Base-by-base conservation (phyloP, 2,329 filamentous ascomycete species). In the Monascus ruber region DNA sequence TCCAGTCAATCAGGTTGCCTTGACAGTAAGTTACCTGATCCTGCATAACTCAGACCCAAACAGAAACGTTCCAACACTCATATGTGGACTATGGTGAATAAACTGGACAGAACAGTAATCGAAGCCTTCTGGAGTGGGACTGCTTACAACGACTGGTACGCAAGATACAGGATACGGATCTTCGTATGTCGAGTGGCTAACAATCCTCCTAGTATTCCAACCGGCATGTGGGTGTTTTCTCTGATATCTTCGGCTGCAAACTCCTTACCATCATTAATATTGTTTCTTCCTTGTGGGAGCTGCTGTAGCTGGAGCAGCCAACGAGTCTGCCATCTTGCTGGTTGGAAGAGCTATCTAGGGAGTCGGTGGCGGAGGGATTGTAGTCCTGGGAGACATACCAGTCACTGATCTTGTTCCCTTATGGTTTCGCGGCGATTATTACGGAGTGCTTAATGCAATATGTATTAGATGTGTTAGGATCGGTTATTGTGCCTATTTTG, bases 101-200 rank as follows among this genome's bases (percentile, higher is more conserved):
- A 53, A 2, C 43, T 65, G 2, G 42, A 61, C n/a, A 56, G 58
- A 31, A 56, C 51, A 0, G 55, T 59, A 1, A 63, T 58, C 6
- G 53, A 70, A 36, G 63, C 68, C 0, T 72, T 73, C 47, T 74
- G 71, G 72, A 63, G 67, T 29, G 70, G 68, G 0, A 69, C 69
- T 74, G 1, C 53, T 74, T 4, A 45, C 41, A 24, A 56, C 54
- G 8, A 56, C 54, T 27, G 54, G 53, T 54, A 39, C 4, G 36
- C 25, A 17, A 17, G 17, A 17, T n/a, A 6, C n/a, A 33, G 10
- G n/a, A 33, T 24, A 5, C 31, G 1, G 8, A 6, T 5, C 26
- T 6, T 0, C 1, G 11, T 6, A 3, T 26, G 10, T 4, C 5
- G n/a, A 9, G n/a, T 1, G 33, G 29, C 32, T 41, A 26, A 38